A percentile compares a stretch with the other conserved stretches of the same genome.
Evolutionary conservation across 2,329 filamentous ascomycete species (phyloP).

Genomic region (Cytospora mali): DNA sequence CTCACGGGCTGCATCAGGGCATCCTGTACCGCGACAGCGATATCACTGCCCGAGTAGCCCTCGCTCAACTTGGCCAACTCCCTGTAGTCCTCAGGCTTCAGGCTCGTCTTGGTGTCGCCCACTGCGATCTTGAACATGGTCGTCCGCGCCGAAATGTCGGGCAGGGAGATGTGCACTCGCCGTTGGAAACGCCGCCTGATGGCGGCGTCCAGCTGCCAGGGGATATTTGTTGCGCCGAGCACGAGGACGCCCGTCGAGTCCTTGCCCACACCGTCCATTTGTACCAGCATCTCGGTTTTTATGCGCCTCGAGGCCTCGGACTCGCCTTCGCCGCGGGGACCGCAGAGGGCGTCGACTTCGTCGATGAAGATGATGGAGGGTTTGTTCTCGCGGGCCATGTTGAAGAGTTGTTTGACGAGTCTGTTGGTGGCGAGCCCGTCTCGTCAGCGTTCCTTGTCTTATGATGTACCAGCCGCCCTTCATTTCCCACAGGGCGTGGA

Average conservation of each 20-base stretch:
- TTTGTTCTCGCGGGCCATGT: constrained; percentile 97
- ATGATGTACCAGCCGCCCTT: no score
- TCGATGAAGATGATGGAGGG: constrained; percentile 99
- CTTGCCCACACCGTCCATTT: constrained; percentile 98
- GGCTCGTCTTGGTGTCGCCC: constrained; percentile 86
- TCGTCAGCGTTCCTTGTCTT: constrained; percentile 7
- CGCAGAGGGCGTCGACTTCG: constrained; percentile 95
- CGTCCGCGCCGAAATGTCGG: constrained; percentile 82
- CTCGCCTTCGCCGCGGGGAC: constrained; percentile 90
- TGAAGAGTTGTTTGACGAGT: constrained; percentile 94
- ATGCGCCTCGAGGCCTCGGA: constrained; percentile 96
- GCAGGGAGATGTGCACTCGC: constrained; percentile 91
- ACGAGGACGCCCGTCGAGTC: constrained; percentile 94
- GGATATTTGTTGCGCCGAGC: constrained; percentile 95
- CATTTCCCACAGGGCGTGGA: no score
- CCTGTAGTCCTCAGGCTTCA: constrained; percentile 77
- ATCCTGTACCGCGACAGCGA: constrained; percentile 91
- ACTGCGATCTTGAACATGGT: constrained; percentile 95
- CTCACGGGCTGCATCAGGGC: constrained; percentile 96
- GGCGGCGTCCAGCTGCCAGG: constrained; percentile 95
- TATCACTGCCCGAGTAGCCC: constrained; percentile 95
- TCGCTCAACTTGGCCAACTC: constrained; percentile 81
- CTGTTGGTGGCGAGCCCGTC: constrained; percentile 47
- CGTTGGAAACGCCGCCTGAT: constrained; percentile 96
- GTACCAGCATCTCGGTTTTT: constrained; percentile 96